A percentile compares a stretch with the other conserved stretches of the same genome.
These are phyloP conservation scores for Tolypocladium album DNA, from an alignment of 2,329 filamentous ascomycete genomes.

Conservation along the genomic window DNA sequence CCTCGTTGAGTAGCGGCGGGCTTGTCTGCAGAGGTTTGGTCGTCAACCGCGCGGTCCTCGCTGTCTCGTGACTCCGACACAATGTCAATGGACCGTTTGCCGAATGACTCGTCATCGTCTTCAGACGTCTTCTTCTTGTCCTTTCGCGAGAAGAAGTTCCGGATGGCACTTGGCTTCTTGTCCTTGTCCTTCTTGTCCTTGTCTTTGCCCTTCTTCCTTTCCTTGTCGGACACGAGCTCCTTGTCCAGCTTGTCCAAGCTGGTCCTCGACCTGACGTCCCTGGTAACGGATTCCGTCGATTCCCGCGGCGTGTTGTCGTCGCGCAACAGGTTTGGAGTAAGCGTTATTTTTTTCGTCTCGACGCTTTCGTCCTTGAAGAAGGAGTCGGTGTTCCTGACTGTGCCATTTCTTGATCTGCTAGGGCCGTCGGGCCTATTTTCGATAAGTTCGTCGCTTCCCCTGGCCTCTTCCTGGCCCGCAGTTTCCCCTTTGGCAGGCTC, in stretches of 20 bases:
- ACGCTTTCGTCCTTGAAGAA: slow-evolving; percentile 95
- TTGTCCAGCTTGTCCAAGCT: slow-evolving; percentile 63
- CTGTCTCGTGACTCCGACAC: slow-evolving; percentile 32
- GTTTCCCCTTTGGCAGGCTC: slow-evolving; percentile 20
- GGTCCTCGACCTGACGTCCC: slow-evolving; percentile 43
- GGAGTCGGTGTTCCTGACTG: slow-evolving; percentile 83
- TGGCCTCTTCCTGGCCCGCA: slow-evolving; percentile 22
- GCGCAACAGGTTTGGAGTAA: slow-evolving; percentile 84
- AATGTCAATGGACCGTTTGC: slow-evolving; percentile 52
- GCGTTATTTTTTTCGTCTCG: slow-evolving; percentile 93
- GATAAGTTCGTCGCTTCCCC: slow-evolving; percentile 57
- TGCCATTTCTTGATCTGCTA: slow-evolving; percentile 69
- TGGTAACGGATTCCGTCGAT: slow-evolving; percentile 29
- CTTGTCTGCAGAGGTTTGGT: slow-evolving; percentile 36
- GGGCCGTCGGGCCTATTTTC: slow-evolving; percentile 40
- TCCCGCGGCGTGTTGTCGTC: slow-evolving; percentile 60
- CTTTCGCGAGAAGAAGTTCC: slow-evolving; percentile 52
- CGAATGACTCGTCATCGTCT: slow-evolving; percentile 49
- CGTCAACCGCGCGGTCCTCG: slow-evolving; percentile 29
- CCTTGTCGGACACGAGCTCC: slow-evolving; percentile 50
- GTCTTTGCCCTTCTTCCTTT: slow-evolving; percentile 67
- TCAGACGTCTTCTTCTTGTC: slow-evolving; percentile 47
- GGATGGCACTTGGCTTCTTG: slow-evolving; percentile 45
- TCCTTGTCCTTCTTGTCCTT: slow-evolving; percentile 65
- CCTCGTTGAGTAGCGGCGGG: slow-evolving; percentile 37